phyloP scores from a whole-genome alignment of 176 grass and related monocot genomes.

The Tuctoria greenei region DNA sequence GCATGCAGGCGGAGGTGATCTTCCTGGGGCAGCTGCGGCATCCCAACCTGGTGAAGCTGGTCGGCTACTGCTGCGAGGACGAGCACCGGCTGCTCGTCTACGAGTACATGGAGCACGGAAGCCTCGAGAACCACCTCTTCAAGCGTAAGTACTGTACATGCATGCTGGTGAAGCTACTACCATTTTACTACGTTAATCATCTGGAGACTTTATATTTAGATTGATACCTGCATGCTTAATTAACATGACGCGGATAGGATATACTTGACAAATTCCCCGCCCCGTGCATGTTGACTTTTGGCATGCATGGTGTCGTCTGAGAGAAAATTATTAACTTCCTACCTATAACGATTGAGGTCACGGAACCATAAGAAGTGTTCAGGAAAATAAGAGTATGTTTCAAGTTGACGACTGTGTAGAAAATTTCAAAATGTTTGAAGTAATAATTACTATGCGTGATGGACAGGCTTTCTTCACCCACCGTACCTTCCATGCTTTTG shows the following conservation, averaged over 20 bases:
- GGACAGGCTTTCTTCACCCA: constrained; percentile 24
- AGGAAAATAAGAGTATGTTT: background rate
- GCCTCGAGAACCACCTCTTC: constrained; percentile 76
- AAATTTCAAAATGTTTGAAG: background rate
- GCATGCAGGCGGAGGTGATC: constrained; percentile 71
- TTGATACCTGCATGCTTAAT: background rate
- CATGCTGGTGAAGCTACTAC: too few species aligned
- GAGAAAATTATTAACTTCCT: background rate
- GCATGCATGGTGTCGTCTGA: background rate
- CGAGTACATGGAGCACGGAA: constrained; percentile 68
- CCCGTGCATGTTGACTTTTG: background rate
- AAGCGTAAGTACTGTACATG: too few species aligned
- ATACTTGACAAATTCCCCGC: constrained; percentile 11
- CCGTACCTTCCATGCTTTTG: constrained; percentile 35
- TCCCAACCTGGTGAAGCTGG: constrained; percentile 83
- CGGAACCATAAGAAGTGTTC: background rate
- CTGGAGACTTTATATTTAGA: background rate
- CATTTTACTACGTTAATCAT: background rate
- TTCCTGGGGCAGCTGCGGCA: constrained; percentile 82
- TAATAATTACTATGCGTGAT: background rate
- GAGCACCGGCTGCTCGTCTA: constrained; percentile 72
- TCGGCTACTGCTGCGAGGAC: constrained; percentile 82
- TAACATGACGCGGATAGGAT: background rate
- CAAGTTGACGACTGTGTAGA: background rate
- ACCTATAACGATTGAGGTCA: background rate